These are phyloP conservation scores for Thraustochytrium sp. DNA, from an alignment of 352 stramenopile genomes.

Conservation along the genomic window DNA sequence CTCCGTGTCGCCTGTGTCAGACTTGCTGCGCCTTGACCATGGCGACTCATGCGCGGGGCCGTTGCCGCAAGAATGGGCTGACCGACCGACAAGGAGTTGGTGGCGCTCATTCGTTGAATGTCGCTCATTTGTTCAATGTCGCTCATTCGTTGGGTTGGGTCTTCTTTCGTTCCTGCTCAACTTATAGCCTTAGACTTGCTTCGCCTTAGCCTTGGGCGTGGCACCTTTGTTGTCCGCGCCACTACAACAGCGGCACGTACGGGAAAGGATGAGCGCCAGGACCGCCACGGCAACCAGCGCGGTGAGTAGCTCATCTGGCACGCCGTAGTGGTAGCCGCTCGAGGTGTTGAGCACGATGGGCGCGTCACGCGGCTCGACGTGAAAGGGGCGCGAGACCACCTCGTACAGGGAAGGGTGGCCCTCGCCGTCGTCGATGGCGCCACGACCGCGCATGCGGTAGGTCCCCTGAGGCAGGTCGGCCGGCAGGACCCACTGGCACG, in stretches of 20 bases:
- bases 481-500: constrained; percentile 39
- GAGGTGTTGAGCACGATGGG: not conserved
- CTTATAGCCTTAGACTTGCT: too few species aligned
- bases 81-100: too few species aligned
- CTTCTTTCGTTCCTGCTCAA: too few species aligned
- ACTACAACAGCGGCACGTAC: not conserved
- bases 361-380: not conserved
- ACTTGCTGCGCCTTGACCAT: too few species aligned
- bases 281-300: not conserved
- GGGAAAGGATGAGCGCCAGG: not conserved
- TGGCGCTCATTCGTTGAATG: too few species aligned
- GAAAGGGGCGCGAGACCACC: not conserved
- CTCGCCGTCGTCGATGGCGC: not conserved
- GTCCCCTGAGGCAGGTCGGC: not conserved
- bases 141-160: too few species aligned
- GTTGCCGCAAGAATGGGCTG: too few species aligned
- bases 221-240: too few species aligned
- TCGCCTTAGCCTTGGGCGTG: too few species aligned
- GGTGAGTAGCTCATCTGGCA: not conserved
- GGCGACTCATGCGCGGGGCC: too few species aligned
- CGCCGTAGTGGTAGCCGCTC: not conserved
- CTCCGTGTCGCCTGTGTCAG: too few species aligned
- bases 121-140: too few species aligned
- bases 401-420: not conserved
- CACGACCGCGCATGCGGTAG: not conserved